A percentile compares a stretch with the other conserved stretches of the same genome.
phyloP scores from a whole-genome alignment of 148 eudicot genomes.

The Vaccinium myrtillus region DNA sequence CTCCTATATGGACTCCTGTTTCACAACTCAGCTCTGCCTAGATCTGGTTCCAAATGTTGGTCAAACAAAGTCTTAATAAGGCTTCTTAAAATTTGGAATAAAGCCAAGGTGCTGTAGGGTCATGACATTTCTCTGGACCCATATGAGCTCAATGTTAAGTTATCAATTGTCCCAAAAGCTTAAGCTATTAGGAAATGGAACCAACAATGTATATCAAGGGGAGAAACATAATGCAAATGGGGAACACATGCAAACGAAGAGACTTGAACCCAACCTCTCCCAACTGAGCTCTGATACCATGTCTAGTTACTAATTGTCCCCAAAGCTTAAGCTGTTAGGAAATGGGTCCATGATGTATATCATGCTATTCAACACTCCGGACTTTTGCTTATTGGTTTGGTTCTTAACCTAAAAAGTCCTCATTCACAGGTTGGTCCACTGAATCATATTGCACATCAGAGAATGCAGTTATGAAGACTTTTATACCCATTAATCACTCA shows the following conservation, averaged over 20 bases:
- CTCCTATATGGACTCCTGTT: neutral
- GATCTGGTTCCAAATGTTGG: neutral
- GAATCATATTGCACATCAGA: neutral
- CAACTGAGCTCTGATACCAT: too few species aligned
- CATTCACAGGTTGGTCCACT: neutral
- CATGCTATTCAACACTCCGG: neutral
- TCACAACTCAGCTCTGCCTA: neutral
- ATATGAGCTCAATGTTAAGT: neutral
- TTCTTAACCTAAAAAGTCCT: neutral
- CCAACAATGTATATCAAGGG: too few species aligned
- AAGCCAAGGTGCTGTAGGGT: neutral
- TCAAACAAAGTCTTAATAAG: neutral
- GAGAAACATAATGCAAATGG: too few species aligned
- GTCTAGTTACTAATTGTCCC: too few species aligned
- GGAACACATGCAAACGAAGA: too few species aligned
- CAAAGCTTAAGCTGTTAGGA: too few species aligned
- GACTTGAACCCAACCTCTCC: too few species aligned
- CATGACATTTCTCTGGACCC: neutral
- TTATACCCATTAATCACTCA: neutral
- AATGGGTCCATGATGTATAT: too few species aligned
- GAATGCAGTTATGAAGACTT: neutral
- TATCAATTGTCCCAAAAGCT: too few species aligned
- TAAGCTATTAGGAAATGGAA: too few species aligned
- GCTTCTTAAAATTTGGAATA: neutral
- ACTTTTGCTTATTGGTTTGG: neutral